Base-by-base conservation (phyloP, 1,284 basidiomycete genomes). In the Termitomyces sp. region DNA sequence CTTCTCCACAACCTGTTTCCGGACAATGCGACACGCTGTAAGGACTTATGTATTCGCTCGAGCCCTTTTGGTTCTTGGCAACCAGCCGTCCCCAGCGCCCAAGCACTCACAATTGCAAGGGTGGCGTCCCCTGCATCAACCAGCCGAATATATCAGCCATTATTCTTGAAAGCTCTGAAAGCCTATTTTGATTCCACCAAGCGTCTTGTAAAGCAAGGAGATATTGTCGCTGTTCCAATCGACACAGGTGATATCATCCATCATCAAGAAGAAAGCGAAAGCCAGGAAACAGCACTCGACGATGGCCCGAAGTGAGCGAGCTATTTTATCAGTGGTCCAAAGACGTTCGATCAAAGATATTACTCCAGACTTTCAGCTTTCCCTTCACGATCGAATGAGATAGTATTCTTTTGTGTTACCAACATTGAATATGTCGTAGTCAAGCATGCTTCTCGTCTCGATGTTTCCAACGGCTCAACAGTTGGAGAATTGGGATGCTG, bases 401-500 rank as follows among this genome's bases (percentile, higher is more conserved):
- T 72, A 1, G 71, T 75, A 0, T 92, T 84, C 69, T 98, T 98
- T 69, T 73, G 86, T 55, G 77, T 98, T 53, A 90, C 90, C 8
- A 83, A 88, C 52, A 71, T 98, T 21, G 84, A 91, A 36, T 81
- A 85, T 62, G 83, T 84, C 53, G 67, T 84, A 24, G 61, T 81
- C 36, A 60, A 70, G n/a, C 70, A 64, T 38, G 62, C 67, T 36
- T 67, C 67, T 26, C 62, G 67, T 34, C 66, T 71, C 34, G 81
- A 83, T 62, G 61, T 75, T 31, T 80, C 82, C 60, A 67, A 76
- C 39, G 76, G 77, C 28, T 75, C 76, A 1, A 76, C 77, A 0
- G 66, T 78, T 7, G 90, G 90, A 7, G 83, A 92, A 65, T 68
- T 94, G 6, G 96, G 96, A 0, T 96, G 90, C 65, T 91, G 90